Evolutionary conservation across 192 early-diverging fungal species (phyloP).

Genomic region (Coemansia sp.): DNA sequence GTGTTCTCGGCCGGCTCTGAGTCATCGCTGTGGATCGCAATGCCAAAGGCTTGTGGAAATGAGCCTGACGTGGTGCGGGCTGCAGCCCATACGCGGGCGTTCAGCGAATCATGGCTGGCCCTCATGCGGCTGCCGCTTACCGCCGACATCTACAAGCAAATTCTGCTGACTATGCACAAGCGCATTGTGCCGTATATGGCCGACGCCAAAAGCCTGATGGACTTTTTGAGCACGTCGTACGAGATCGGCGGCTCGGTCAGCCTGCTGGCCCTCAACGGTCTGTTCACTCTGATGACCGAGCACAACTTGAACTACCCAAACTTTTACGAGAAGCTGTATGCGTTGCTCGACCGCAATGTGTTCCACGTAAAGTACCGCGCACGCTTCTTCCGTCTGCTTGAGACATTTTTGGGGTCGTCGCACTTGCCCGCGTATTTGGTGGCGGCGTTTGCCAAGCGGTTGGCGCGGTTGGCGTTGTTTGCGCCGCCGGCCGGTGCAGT

Average conservation of each 20-base stretch:
- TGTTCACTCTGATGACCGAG: conserved; percentile 93
- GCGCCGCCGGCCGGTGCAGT: conserved; percentile 86
- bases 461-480: conserved; percentile 77
- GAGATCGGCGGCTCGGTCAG: conserved; percentile 85
- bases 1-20: conserved; percentile 58
- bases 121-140: conserved; percentile 72
- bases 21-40: conserved; percentile 61
- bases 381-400: conserved; percentile 88
- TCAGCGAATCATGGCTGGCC: conserved; percentile 79
- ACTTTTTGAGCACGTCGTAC: conserved; percentile 90
- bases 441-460: conserved; percentile 90
- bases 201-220: conserved; percentile 79
- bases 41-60: not conserved
- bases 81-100: conserved; percentile 65
- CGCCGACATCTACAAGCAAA: conserved; percentile 73
- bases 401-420: conserved; percentile 84
- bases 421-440: conserved; percentile 87
- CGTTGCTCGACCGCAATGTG: conserved; percentile 83
- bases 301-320: conserved; percentile 98
- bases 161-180: conserved; percentile 81
- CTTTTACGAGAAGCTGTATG: conserved; percentile 94
- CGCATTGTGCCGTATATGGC: conserved; percentile 85
- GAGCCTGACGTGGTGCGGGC: conserved; percentile 42
- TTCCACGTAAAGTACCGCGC: conserved; percentile 94
- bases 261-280: conserved; percentile 89